Conservation (phyloP, 306 rosid genomes). For the Cicer bijugum region DNA sequence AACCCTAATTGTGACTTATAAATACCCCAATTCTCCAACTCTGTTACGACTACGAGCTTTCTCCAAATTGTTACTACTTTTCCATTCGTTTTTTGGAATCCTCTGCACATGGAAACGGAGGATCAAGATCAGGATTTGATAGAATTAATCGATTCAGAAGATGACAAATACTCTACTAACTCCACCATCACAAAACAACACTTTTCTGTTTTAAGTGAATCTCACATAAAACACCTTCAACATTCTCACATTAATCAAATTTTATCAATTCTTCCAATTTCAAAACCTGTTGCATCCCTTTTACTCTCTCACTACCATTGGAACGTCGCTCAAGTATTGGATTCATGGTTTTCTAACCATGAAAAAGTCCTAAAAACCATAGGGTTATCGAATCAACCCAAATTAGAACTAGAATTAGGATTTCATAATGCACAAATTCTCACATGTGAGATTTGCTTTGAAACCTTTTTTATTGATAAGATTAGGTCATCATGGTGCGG, state of each 20-base stretch:
- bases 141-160: no score
- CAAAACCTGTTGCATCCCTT: neutral
- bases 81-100: no score
- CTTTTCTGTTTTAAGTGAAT: neutral
- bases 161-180: neutral
- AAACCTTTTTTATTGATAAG: neutral
- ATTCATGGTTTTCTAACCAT: neutral
- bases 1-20: no score
- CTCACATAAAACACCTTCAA: neutral
- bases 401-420: neutral
- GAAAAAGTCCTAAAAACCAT: neutral
- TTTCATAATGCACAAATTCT: neutral
- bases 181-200: neutral
- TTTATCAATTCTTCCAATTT: neutral
- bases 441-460: neutral
- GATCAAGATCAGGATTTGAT: no score
- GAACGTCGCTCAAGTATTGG: neutral
- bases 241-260: neutral
- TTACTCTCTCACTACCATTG: neutral
- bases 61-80: no score
- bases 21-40: no score
- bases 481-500: slow-evolving; percentile 24
- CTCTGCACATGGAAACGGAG: no score
- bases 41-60: no score
- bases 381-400: neutral